Evolutionary conservation across 306 rosid species (phyloP).

Genomic region (Erythrophleum fordii): DNA sequence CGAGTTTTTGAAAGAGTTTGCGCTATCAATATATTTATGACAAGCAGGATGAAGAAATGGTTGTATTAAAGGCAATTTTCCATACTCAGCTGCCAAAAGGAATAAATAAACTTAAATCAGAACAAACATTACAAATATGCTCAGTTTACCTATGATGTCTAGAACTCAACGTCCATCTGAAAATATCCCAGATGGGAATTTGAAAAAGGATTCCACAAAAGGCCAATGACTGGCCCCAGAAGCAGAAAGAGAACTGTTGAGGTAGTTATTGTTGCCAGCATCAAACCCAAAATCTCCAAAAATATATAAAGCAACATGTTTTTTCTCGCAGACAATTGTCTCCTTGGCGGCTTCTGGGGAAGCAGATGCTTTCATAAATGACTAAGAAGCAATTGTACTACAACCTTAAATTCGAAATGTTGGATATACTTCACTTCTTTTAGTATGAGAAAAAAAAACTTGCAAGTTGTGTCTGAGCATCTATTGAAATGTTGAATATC

Average conservation of each 20-base stretch:
- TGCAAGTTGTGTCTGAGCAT: background rate
- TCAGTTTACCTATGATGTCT: background rate
- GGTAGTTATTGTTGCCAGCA: background rate
- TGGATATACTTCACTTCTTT: background rate
- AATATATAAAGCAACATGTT: background rate
- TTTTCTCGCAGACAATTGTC: background rate
- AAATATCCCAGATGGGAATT: background rate
- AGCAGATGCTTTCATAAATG: background rate
- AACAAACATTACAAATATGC: background rate
- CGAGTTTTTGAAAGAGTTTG: constrained; percentile 4
- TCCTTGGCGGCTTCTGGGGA: background rate
- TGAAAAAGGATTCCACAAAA: background rate
- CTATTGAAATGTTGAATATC: background rate
- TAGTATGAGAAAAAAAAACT: too few relatives aligned
- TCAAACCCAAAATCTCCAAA: background rate
- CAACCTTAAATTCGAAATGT: background rate
- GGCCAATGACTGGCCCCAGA: background rate
- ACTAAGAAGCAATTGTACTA: background rate
- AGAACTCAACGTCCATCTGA: constrained; percentile 3
- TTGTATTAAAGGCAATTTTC: background rate
- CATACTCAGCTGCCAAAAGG: background rate
- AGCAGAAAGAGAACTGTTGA: background rate
- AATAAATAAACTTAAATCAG: background rate
- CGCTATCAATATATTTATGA: background rate
- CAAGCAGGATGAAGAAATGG: background rate